These are phyloP conservation scores for Lactarius tabidus DNA, from an alignment of 768 basidiomycete genomes.

Conservation along the genomic window DNA sequence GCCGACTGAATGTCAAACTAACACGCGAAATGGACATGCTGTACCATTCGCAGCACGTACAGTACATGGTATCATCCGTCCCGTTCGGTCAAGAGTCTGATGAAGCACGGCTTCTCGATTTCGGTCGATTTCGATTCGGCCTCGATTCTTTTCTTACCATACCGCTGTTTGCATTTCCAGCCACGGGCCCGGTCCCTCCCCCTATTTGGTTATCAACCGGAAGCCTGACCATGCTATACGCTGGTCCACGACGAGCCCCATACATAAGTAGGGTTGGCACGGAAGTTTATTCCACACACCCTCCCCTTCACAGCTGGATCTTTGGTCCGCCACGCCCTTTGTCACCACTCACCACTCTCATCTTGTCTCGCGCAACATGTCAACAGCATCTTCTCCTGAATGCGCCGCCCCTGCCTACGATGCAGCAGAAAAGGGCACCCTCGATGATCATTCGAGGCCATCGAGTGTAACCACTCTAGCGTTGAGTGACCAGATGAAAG, in stretches of 20 bases:
- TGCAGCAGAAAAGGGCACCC: slow-evolving; percentile 33
- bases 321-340: neutral
- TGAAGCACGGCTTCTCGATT: neutral
- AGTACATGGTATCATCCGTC: slow-evolving; percentile 6
- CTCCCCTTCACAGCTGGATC: neutral
- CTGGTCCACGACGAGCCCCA: neutral
- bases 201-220: slow-evolving; percentile 9
- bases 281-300: neutral
- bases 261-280: slow-evolving; percentile 18
- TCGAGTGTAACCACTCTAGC: slow-evolving; percentile 12
- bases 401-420: slow-evolving; percentile 28
- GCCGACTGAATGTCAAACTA: neutral
- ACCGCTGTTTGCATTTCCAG: slow-evolving; percentile 3
- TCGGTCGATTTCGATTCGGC: slow-evolving; percentile 2
- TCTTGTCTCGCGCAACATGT: slow-evolving; percentile 28
- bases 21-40: neutral
- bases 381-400: slow-evolving; percentile 21
- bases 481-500: slow-evolving; percentile 28
- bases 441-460: slow-evolving; percentile 24
- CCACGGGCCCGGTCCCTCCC: slow-evolving; percentile 7
- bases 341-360: slow-evolving; percentile 4
- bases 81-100: slow-evolving; percentile 2
- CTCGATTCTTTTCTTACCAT: slow-evolving; percentile 6
- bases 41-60: slow-evolving; percentile 12
- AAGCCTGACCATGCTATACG: slow-evolving; percentile 10